Evolutionary conservation across 129 eudicot species (phyloP), one percentile per base, ranked within the genome.

Genomic region (Tanacetum coccineum): DNA sequence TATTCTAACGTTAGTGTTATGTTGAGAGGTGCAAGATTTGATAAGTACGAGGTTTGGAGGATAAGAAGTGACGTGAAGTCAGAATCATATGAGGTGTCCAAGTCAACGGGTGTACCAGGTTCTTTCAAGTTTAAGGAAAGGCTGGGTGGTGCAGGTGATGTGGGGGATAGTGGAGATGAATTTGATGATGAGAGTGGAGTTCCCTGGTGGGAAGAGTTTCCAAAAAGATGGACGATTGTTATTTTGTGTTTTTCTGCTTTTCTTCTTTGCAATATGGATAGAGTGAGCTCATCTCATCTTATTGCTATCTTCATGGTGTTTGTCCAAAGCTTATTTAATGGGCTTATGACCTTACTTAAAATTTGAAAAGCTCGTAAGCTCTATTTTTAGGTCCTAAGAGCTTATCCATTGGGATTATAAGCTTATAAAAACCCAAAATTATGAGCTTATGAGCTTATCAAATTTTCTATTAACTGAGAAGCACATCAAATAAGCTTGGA

Each of bases 211-310:
- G 88, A 87, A 54, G 81, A 85, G 90, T 87, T 91, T 49, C 97
- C 97, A 4, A 91, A 85, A 44, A 90, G 97, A 17, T 91, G 96
- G 96, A 82, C 82, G 4, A 87, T 91, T 56, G 97, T 91, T 28
- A 26, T 91, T 10, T 78, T 91, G 10, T 91, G 97, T 46, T 91
- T 85, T 81, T 83, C 97, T 0, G 93, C 95, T 66, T 91, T 91
- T 20, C 84, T 91, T 14, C 90, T 91, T 5, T 87, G 97, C 79
- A 91, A 87, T 39, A 91, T 91, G 97, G 97, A 91, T 87, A 81
- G 96, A 80, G 96, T 91, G 77, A 87, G 87, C 56, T 42, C n/a
- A 11, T 56, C 18, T 47, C 9, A 10, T 25, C 61, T 20, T 59
- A n/a, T n/a, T n/a, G n/a, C n/a, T 62, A 4, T 17, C n/a, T n/a